Conservation (phyloP, 495 filamentous ascomycete genomes). For the Tuber borchii region DNA sequence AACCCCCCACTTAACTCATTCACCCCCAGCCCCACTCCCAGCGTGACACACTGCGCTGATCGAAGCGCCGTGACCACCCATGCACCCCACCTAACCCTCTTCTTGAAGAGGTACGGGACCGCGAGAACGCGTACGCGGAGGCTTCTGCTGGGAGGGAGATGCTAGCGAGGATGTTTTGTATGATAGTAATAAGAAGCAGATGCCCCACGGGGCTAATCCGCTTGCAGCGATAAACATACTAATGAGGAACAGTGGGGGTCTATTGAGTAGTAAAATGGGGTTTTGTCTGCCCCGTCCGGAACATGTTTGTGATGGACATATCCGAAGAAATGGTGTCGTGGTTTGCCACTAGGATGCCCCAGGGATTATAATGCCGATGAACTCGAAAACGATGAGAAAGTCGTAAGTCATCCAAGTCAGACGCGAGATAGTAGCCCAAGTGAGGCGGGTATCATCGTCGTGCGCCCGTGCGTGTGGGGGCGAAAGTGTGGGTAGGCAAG, state of each 20-base stretch:
- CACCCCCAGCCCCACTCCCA: neutral
- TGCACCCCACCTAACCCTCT: neutral
- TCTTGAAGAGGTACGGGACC: neutral
- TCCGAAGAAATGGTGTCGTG: neutral
- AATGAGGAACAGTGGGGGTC: neutral
- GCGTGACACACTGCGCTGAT: conserved; percentile 12
- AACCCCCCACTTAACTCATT: neutral
- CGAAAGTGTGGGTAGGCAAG: neutral
- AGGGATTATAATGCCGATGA: neutral
- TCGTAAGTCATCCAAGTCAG: no score
- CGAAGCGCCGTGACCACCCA: conserved; percentile 4
- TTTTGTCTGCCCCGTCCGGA: neutral
- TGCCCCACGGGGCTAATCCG: neutral
- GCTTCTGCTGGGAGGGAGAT: neutral
- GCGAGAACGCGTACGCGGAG: neutral
- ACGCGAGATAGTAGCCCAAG: neutral
- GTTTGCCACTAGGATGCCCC: neutral
- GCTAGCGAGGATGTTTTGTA: neutral
- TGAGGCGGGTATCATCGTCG: neutral
- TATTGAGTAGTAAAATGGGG: neutral
- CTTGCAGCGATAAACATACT: neutral
- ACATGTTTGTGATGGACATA: neutral
- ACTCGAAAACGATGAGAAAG: neutral
- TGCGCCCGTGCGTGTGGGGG: neutral
- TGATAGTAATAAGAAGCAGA: neutral